Evolutionary conservation across 768 basidiomycete species (phyloP).

Genomic region (Leucogyrophana mollusca): DNA sequence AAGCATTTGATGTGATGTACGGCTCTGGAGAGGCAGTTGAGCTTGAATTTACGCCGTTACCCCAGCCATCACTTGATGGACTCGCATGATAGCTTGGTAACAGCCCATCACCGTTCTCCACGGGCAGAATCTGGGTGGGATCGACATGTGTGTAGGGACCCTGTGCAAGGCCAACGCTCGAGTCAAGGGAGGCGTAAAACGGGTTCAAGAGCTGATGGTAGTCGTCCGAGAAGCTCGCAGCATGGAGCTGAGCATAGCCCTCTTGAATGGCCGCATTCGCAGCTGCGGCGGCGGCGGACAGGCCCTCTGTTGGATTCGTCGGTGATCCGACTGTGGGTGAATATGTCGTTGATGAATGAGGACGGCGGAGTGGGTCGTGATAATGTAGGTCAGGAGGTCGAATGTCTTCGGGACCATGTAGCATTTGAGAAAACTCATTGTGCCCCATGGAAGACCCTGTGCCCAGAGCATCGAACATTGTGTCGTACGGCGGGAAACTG

Average conservation of each 20-base stretch:
- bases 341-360: conserved; percentile 32
- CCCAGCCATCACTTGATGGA: conserved; percentile 83
- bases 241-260: conserved; percentile 65
- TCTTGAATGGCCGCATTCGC: conserved; percentile 73
- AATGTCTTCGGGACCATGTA: conserved; percentile 24
- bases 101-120: conserved; percentile 38
- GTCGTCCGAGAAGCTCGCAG: conserved; percentile 56
- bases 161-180: conserved; percentile 36
- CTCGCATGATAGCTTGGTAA: conserved; percentile 64
- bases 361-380: conserved; percentile 26
- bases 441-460: conserved; percentile 32
- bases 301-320: conserved; percentile 39
- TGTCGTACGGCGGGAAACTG: conserved; percentile 65
- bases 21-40: conserved; percentile 76
- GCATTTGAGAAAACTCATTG: conserved; percentile 34
- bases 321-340: conserved; percentile 34
- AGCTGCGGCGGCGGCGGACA: conserved; percentile 64
- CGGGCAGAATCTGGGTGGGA: conserved; percentile 81
- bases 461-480: conserved; percentile 52
- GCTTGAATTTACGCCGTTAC: conserved; percentile 64
- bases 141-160: conserved; percentile 80
- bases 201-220: conserved; percentile 68
- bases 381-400: conserved; percentile 29
- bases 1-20: conserved; percentile 64
- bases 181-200: conserved; percentile 57